A percentile compares a stretch with the other conserved stretches of the same genome.
Conservation (phyloP, 177 flowering plant genomes). For the Vitis hybrid region DNA sequence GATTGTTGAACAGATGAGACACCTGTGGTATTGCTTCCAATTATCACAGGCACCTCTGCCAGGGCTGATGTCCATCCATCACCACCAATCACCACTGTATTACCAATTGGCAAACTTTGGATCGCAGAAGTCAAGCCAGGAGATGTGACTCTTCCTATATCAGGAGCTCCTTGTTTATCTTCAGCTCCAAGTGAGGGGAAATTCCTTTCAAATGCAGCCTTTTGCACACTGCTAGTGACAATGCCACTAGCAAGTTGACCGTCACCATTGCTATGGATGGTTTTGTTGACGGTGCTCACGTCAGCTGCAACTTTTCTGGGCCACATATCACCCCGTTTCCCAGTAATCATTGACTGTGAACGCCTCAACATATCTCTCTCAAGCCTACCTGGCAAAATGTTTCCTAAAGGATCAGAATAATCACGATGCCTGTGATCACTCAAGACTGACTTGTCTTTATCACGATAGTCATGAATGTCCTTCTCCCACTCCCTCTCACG, state of each 20-base stretch:
- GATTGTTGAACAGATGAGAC: conserved; percentile 3
- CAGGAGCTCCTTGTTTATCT: conserved; percentile 17
- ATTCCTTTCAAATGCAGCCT: conserved; percentile 17
- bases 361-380: conserved; percentile 19
- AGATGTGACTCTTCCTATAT: conserved; percentile 20
- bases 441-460: conserved; percentile 15
- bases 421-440: conserved; percentile 12
- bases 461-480: neutral
- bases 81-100: conserved; percentile 9
- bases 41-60: conserved; percentile 20
- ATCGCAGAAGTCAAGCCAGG: conserved; percentile 20
- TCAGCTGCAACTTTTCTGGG: conserved; percentile 13
- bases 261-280: conserved; percentile 12
- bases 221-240: neutral
- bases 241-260: conserved; percentile 8
- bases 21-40: conserved; percentile 14
- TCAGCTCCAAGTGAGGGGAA: conserved; percentile 28
- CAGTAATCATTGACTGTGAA: conserved; percentile 21
- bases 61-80: conserved; percentile 25
- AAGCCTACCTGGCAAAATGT: conserved; percentile 10
- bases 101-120: conserved; percentile 15
- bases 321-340: conserved; percentile 14
- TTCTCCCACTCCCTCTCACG: conserved; percentile 17
- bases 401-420: conserved; percentile 13
- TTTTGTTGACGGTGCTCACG: conserved; percentile 2